Conservation (phyloP, 1,284 basidiomycete species). For the Sporisorium reilianum region DNA sequence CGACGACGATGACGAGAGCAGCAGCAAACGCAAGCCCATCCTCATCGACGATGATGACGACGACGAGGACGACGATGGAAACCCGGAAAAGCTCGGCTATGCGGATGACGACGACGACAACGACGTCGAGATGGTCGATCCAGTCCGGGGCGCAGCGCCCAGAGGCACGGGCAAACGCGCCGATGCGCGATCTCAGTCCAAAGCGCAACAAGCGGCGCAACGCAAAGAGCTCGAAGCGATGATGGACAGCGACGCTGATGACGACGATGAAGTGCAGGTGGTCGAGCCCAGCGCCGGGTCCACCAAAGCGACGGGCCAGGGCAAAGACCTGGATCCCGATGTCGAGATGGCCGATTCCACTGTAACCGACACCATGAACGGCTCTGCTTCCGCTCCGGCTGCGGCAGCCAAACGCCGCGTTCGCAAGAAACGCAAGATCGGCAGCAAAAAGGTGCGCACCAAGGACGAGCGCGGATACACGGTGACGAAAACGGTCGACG, state of each 20-base stretch:
- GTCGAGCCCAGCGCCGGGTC: conserved; percentile 23
- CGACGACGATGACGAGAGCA: conserved; percentile 27
- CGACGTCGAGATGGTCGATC: conserved; percentile 20
- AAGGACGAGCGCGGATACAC: conserved; percentile 65
- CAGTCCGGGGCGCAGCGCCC: conserved; percentile 16
- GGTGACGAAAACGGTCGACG: conserved; percentile 53
- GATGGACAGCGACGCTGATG: conserved; percentile 47
- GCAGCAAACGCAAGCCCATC: conserved; percentile 16
- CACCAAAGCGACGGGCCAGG: conserved; percentile 22
- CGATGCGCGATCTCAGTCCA: conserved; percentile 33
- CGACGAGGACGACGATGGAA: conserved; percentile 38
- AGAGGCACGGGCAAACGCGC: conserved; percentile 43
- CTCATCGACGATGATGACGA: conserved; percentile 29
- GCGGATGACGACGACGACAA: conserved; percentile 40
- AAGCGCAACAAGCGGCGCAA: conserved; percentile 33
- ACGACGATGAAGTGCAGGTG: conserved; percentile 22
- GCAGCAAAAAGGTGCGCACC: conserved; percentile 51
- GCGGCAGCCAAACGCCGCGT: conserved; percentile 39
- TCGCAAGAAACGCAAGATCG: conserved; percentile 60
- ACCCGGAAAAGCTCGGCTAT: conserved; percentile 47
- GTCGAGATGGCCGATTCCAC: conserved; percentile 35
- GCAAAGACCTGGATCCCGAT: conserved; percentile 39
- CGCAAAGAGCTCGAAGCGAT: conserved; percentile 49
- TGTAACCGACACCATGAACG: conserved; percentile 52
- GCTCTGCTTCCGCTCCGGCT: conserved; percentile 14